Percentiles rank a stretch among this genome's conserved stretches.
Evolutionary conservation across 257 asterid species (phyloP).

Genomic region (Petunia secreta): DNA sequence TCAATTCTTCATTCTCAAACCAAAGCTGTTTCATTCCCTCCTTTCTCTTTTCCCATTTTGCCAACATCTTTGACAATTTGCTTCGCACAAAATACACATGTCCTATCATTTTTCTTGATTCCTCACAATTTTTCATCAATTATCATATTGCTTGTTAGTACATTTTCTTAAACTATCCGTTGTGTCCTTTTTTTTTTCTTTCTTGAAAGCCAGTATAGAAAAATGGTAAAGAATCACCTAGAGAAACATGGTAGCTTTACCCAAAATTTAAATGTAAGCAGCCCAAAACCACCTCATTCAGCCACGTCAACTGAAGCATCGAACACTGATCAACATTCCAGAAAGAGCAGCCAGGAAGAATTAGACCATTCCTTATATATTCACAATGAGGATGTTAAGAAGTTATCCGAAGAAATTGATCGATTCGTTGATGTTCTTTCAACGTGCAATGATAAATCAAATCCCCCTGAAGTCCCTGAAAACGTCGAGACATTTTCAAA

Average conservation of each 20-base stretch:
- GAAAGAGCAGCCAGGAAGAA: constrained; percentile 9
- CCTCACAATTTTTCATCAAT: background rate
- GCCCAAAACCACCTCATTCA: constrained; percentile 14
- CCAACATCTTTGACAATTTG: background rate
- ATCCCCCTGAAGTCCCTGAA: constrained; percentile 53
- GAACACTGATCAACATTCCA: background rate
- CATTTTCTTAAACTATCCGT: background rate
- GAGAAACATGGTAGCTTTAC: constrained; percentile 26
- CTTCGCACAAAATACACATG: no score
- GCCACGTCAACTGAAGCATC: background rate
- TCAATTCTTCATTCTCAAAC: background rate
- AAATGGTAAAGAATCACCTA: constrained; percentile 46
- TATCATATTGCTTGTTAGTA: background rate
- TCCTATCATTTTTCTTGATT: background rate
- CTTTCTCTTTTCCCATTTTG: background rate
- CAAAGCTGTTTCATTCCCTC: background rate
- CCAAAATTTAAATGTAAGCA: background rate
- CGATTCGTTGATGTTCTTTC: constrained; percentile 40
- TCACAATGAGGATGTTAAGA: background rate
- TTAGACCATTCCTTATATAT: background rate
- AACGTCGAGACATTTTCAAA: constrained; percentile 48
- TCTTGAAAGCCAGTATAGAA: background rate
- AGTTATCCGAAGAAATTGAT: constrained; percentile 47
- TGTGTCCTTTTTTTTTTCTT: background rate
- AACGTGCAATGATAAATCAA: constrained; percentile 49